Conservation (phyloP, 306 rosid genomes). For the Medicago lupulina region DNA sequence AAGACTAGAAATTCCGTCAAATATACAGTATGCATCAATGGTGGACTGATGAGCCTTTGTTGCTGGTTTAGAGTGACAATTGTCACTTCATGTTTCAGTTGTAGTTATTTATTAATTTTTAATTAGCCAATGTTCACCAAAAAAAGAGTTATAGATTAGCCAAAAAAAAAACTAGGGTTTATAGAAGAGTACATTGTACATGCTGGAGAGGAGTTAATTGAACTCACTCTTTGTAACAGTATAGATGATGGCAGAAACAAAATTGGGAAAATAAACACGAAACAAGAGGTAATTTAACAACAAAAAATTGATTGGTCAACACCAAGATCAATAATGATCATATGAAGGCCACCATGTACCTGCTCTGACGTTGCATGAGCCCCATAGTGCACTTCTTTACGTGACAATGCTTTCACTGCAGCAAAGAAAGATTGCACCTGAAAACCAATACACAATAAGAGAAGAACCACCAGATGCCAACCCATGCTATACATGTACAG, state of each 20-base stretch:
- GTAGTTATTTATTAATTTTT: background rate
- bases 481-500: background rate
- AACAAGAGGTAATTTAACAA: conserved; percentile 17
- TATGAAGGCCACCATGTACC: conserved; percentile 55
- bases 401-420: conserved; percentile 85
- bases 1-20: background rate
- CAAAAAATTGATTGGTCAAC: conserved; percentile 27
- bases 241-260: conserved; percentile 5
- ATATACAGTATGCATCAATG: background rate
- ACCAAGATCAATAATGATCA: conserved; percentile 14
- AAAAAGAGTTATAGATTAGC: no score
- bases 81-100: conserved; percentile 1
- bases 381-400: conserved; percentile 99
- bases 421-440: conserved; percentile 95
- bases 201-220: background rate
- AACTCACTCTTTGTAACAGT: conserved; percentile 14
- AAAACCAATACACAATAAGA: conserved; percentile 34
- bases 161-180: background rate
- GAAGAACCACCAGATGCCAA: conserved; percentile 30
- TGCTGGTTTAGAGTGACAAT: conserved; percentile 5
- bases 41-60: conserved; percentile 8
- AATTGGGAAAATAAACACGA: background rate
- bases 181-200: conserved; percentile 3
- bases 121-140: background rate
- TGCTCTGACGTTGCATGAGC: conserved; percentile 96